Evolutionary conservation across 1,284 basidiomycete genomes (phyloP), one percentile per base, ranked within the genome.

Genomic region (Mycosarcoma maydis): DNA sequence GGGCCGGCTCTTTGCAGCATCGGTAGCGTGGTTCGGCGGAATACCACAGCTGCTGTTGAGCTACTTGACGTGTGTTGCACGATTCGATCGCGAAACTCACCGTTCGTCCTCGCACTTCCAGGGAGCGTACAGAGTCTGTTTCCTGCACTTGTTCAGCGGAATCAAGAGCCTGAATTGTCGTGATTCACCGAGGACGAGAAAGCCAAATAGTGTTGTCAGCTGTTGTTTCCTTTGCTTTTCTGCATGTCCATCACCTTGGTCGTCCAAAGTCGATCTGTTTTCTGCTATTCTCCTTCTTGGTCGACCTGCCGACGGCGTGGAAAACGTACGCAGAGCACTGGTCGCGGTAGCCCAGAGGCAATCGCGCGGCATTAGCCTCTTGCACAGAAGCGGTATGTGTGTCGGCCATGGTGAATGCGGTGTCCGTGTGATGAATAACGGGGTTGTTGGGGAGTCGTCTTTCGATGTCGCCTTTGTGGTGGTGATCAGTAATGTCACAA

Each of bases 341-440:
- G 83, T 96, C 93, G 77, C 93, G 86, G 89, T 90, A 96, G 11
- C 87, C 90, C 9, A 95, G 72, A 8, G 93, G 93, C 22, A 94
- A 86, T 64, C 85, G 86, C 60, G 90, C 86, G 7, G 87, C 86
- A 83, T 91, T 90, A 82, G 92, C 86, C 83, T 94, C 91, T 64
- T 87, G 85, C 80, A 92, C 90, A 30, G 92, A 92, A 46, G 93
- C 92, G 50, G 89, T 90, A 46, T 80, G 75, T 55, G 70, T 54
- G 41, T 50, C 68, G 40, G 59, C 60, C 69, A 72, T 72, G 27
- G 29, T 33, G 19, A n/a, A n/a, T n/a, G n/a, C n/a, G n/a, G n/a
- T n/a, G n/a, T n/a, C n/a, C n/a, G n/a, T n/a, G n/a, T n/a, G n/a
- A n/a, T n/a, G n/a, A n/a, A n/a, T n/a, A n/a, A n/a, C n/a, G n/a